phyloP scores from a whole-genome alignment of 768 basidiomycete genomes.

The Boletus vinaceobasis region DNA sequence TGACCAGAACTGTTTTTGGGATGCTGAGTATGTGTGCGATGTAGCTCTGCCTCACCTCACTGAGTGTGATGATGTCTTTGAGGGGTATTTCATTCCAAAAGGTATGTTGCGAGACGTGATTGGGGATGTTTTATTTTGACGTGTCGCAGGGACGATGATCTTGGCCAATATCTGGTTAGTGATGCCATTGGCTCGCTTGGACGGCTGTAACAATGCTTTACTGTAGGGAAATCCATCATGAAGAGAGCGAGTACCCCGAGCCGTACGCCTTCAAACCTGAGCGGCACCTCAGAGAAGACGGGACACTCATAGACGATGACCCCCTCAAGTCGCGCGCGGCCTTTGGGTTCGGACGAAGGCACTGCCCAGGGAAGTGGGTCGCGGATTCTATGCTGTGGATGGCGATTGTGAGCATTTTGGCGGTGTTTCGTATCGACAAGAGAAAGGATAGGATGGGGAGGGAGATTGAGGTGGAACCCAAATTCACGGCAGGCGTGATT shows the following conservation, averaged over 20 bases:
- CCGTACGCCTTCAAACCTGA: conserved; percentile 28
- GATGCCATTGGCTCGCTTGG: background rate
- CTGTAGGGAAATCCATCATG: conserved; percentile 30
- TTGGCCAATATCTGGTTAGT: conserved; percentile 30
- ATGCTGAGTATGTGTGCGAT: conserved; percentile 4
- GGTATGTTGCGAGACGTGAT: conserved; percentile 20
- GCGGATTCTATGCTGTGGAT: conserved; percentile 33
- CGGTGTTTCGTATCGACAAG: conserved; percentile 23
- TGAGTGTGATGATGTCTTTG: conserved; percentile 41
- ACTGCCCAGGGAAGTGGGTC: conserved; percentile 31
- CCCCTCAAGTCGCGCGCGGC: conserved; percentile 26
- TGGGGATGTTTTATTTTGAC: conserved; percentile 1
- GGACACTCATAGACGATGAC: conserved; percentile 20
- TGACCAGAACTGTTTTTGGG: background rate
- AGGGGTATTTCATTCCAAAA: conserved; percentile 39
- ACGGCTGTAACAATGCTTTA: background rate
- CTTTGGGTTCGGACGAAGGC: conserved; percentile 31
- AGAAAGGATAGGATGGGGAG: conserved; percentile 22
- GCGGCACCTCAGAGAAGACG: conserved; percentile 23
- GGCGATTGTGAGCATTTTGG: conserved; percentile 27
- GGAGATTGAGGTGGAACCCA: conserved; percentile 25
- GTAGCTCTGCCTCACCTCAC: conserved; percentile 30
- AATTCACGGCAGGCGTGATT: conserved; percentile 32
- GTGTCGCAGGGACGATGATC: conserved; percentile 22
- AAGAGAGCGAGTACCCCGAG: conserved; percentile 27